phyloP scores from a whole-genome alignment of 306 rosid genomes.

The Vachellia collinsii region DNA sequence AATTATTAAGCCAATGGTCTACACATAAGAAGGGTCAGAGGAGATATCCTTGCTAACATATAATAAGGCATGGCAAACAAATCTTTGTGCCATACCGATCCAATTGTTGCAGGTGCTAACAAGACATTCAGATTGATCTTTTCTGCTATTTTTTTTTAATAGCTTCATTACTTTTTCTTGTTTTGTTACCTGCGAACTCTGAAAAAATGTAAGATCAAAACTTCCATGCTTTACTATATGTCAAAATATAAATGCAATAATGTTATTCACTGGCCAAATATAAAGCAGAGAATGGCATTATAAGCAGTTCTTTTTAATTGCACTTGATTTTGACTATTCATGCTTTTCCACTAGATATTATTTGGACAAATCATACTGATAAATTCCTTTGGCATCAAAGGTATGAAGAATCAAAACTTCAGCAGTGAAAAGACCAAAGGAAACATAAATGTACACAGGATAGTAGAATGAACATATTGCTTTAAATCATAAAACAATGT shows the following conservation, averaged over 20 bases:
- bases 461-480: background rate
- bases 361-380: background rate
- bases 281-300: background rate
- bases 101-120: slow-evolving; percentile 39
- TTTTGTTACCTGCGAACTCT: slow-evolving; percentile 21
- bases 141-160: background rate
- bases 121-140: slow-evolving; percentile 35
- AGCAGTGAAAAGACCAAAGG: background rate
- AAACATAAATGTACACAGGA: background rate
- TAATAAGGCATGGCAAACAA: background rate
- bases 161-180: background rate
- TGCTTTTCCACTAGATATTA: background rate
- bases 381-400: background rate
- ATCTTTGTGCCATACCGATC: slow-evolving; percentile 34
- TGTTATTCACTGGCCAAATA: background rate
- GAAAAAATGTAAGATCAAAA: background rate
- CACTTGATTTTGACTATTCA: background rate
- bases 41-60: background rate
- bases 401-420: background rate
- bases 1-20: slow-evolving; percentile 43
- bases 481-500: background rate
- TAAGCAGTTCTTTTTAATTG: background rate
- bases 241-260: background rate
- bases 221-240: background rate
- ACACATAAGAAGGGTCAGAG: background rate